Evolutionary conservation across 139 green algal species (phyloP).

Genomic region (Chlamydomonas sp.): DNA sequence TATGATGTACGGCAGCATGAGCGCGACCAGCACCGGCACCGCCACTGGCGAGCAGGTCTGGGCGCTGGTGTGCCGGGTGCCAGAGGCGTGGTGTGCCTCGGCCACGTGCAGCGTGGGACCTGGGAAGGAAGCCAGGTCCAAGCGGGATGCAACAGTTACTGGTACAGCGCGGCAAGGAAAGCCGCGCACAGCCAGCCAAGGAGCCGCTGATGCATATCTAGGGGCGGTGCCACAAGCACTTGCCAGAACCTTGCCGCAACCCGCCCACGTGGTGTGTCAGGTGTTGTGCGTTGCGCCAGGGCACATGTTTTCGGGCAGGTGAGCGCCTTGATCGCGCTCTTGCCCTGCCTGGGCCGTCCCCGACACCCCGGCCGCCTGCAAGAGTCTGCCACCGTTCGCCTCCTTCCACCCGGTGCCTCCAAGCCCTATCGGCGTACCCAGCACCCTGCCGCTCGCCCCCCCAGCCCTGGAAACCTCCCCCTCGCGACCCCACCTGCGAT

Average conservation of each 20-base stretch:
- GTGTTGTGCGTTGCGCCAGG: too few species aligned
- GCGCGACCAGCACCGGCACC: conserved; percentile 64
- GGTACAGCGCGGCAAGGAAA: too few species aligned
- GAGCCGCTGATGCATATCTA: too few species aligned
- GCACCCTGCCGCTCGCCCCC: not conserved
- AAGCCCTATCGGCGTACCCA: not conserved
- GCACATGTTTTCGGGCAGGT: too few species aligned
- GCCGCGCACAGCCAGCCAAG: too few species aligned
- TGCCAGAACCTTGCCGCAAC: too few species aligned
- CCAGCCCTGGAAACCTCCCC: not conserved
- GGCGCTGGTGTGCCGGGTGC: not conserved
- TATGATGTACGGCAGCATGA: conserved; percentile 85
- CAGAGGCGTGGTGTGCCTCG: not conserved
- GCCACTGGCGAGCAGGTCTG: conserved; percentile 4
- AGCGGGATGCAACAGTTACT: too few species aligned
- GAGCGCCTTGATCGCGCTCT: not conserved
- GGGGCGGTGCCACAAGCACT: too few species aligned
- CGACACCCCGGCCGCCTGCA: not conserved
- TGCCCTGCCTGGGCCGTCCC: not conserved
- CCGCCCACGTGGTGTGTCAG: too few species aligned
- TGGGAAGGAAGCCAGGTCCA: not conserved
- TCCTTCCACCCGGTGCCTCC: too few species aligned
- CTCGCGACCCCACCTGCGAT: conserved; percentile 23
- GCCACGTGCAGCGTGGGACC: conserved; percentile 5
- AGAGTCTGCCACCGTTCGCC: too few species aligned